A percentile compares a stretch with the other conserved stretches of the same genome.
phyloP scores from a whole-genome alignment of 2,329 filamentous ascomycete genomes.

The Ceratocystis cubensis region DNA sequence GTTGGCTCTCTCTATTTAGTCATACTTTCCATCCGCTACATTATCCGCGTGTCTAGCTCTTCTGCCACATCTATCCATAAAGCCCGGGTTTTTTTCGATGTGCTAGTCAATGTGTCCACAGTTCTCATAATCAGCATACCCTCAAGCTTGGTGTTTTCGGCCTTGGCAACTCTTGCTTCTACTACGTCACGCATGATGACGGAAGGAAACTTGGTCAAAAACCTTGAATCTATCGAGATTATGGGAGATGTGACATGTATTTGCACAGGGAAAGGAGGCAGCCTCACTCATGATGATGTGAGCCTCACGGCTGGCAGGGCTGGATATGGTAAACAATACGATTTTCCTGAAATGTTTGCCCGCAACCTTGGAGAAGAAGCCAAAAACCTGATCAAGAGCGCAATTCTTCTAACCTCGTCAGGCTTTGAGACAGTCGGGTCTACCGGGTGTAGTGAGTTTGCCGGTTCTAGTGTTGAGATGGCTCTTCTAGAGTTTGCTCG shows the following conservation, averaged over 20 bases:
- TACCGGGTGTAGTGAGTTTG: conserved; percentile 30
- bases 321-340: conserved; percentile 32
- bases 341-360: conserved; percentile 27
- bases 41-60: conserved; percentile 27
- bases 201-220: conserved; percentile 49
- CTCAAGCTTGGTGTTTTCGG: conserved; percentile 48
- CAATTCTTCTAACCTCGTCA: conserved; percentile 38
- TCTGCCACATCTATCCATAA: conserved; percentile 32
- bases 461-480: conserved; percentile 45
- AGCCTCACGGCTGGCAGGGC: conserved; percentile 45
- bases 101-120: conserved; percentile 35
- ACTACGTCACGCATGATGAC: conserved; percentile 51
- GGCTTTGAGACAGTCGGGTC: conserved; percentile 39
- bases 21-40: conserved; percentile 32
- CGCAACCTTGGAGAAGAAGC: conserved; percentile 28
- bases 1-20: conserved; percentile 34
- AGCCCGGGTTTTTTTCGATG: conserved; percentile 41
- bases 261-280: conserved; percentile 55
- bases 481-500: conserved; percentile 40
- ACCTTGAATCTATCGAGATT: conserved; percentile 47
- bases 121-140: conserved; percentile 49
- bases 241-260: conserved; percentile 54
- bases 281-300: conserved; percentile 53
- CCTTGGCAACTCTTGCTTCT: conserved; percentile 49
- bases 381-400: conserved; percentile 31